phyloP scores from a whole-genome alignment of 148 eudicot species.

The Amaranthus cruentus region DNA sequence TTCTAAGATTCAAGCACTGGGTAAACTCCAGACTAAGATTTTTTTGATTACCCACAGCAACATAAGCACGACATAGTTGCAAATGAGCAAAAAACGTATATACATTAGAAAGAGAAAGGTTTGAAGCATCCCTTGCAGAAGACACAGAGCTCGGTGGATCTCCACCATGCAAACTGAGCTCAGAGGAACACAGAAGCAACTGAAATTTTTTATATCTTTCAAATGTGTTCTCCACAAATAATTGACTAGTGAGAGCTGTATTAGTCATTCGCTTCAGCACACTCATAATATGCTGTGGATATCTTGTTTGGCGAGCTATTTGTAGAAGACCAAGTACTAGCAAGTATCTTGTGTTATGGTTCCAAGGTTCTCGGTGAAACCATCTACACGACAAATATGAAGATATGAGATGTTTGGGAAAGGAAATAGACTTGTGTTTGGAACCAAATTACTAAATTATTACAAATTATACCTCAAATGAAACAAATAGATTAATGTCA shows the following conservation, averaged over 20 bases:
- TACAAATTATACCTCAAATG: constrained; percentile 5
- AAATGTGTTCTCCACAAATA: constrained; percentile 21
- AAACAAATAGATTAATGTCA: background rate
- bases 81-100: constrained; percentile 72
- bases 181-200: constrained; percentile 85
- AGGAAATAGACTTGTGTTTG: background rate
- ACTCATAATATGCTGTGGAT: constrained; percentile 48
- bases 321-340: constrained; percentile 63
- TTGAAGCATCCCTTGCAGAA: constrained; percentile 57
- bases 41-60: constrained; percentile 42
- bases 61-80: constrained; percentile 80
- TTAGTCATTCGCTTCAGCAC: constrained; percentile 55
- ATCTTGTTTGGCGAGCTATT: constrained; percentile 64
- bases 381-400: constrained; percentile 42
- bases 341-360: constrained; percentile 62
- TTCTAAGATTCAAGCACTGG: constrained; percentile 69
- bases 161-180: constrained; percentile 59
- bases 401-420: constrained; percentile 4
- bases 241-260: constrained; percentile 46
- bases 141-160: constrained; percentile 45
- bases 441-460: background rate
- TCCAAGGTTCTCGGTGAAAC: constrained; percentile 90
- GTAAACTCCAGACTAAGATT: constrained; percentile 44
- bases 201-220: constrained; percentile 60
- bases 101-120: constrained; percentile 44